phyloP scores from a whole-genome alignment of 2,329 filamentous ascomycete genomes.

The Basipetospora chlamydospora region DNA sequence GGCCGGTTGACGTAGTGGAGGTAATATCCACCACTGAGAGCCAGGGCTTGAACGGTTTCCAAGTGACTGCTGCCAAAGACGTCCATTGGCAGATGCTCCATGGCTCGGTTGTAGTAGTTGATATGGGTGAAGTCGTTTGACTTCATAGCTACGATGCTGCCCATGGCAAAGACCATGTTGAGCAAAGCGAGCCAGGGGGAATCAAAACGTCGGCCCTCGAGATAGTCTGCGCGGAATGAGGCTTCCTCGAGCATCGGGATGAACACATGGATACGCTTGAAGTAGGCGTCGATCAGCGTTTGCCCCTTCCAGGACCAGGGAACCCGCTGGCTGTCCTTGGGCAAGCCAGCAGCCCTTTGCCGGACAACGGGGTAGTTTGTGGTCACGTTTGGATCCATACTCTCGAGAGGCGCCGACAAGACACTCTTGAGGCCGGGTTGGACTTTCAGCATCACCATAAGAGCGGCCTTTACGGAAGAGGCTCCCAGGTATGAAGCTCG shows the following conservation, averaged over 20 bases:
- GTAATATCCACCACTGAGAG: conserved; percentile 61
- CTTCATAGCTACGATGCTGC: conserved; percentile 53
- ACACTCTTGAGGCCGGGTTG: conserved; percentile 31
- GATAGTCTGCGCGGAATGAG: conserved; percentile 47
- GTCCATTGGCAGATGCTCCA: conserved; percentile 51
- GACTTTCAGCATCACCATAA: conserved; percentile 54
- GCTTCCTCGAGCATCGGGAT: conserved; percentile 61
- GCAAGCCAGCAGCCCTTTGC: conserved; percentile 25
- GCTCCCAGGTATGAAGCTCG: conserved; percentile 55
- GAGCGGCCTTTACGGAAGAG: conserved; percentile 59
- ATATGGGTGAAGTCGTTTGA: conserved; percentile 52
- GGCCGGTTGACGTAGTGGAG: conserved; percentile 65
- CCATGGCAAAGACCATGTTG: conserved; percentile 66
- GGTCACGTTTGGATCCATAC: conserved; percentile 28
- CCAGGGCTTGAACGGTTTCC: conserved; percentile 59
- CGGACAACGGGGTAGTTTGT: conserved; percentile 29
- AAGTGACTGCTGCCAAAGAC: conserved; percentile 47
- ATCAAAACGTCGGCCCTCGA: conserved; percentile 41
- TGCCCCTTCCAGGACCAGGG: conserved; percentile 51
- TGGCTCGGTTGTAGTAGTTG: conserved; percentile 54
- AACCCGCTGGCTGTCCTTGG: conserved; percentile 33
- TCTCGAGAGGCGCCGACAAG: conserved; percentile 31
- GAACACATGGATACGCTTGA: conserved; percentile 57
- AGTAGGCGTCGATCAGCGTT: conserved; percentile 60
- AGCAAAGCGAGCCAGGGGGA: conserved; percentile 56